A percentile compares a stretch with the other conserved stretches of the same genome.
Conservation (phyloP, 2,329 filamentous ascomycete genomes). For the Pseudogymnoascus sp. region DNA sequence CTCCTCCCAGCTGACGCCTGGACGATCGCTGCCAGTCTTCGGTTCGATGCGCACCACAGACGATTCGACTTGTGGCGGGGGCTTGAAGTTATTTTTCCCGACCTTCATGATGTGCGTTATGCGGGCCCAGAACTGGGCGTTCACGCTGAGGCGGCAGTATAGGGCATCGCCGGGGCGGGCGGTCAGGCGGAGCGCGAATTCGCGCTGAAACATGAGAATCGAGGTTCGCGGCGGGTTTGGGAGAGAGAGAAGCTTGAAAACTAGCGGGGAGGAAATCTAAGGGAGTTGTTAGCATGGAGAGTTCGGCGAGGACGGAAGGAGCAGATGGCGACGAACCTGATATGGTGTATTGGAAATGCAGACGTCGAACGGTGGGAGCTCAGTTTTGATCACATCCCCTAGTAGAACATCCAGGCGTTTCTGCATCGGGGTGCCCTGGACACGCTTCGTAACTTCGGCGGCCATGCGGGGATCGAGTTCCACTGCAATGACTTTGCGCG, state of each 20-base stretch:
- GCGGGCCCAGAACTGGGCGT: conserved; percentile 85
- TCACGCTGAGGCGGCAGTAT: conserved; percentile 85
- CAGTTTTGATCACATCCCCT: conserved; percentile 88
- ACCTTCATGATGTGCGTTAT: conserved; percentile 79
- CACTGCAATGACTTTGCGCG: conserved; percentile 73
- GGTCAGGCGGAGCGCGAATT: conserved; percentile 85
- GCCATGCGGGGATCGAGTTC: conserved; percentile 97
- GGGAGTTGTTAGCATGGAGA: conserved; percentile 17
- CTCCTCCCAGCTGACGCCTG: conserved; percentile 86
- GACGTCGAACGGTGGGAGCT: conserved; percentile 64
- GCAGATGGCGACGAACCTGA: conserved; percentile 37
- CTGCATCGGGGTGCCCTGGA: conserved; percentile 79
- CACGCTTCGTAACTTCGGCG: conserved; percentile 86
- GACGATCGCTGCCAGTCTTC: conserved; percentile 66
- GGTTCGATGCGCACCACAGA: conserved; percentile 86
- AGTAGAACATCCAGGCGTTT: conserved; percentile 81
- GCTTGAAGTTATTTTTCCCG: conserved; percentile 92
- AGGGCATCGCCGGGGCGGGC: conserved; percentile 81
- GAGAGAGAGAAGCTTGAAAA: conserved; percentile 76
- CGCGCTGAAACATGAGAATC: conserved; percentile 93
- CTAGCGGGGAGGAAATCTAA: conserved; percentile 81
- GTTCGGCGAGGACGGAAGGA: neutral
- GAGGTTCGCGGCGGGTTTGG: conserved; percentile 73
- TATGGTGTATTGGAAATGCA: conserved; percentile 66
- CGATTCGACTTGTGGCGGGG: conserved; percentile 85